phyloP scores from a whole-genome alignment of 2,329 filamentous ascomycete genomes.

The Grosmannia penicillata region DNA sequence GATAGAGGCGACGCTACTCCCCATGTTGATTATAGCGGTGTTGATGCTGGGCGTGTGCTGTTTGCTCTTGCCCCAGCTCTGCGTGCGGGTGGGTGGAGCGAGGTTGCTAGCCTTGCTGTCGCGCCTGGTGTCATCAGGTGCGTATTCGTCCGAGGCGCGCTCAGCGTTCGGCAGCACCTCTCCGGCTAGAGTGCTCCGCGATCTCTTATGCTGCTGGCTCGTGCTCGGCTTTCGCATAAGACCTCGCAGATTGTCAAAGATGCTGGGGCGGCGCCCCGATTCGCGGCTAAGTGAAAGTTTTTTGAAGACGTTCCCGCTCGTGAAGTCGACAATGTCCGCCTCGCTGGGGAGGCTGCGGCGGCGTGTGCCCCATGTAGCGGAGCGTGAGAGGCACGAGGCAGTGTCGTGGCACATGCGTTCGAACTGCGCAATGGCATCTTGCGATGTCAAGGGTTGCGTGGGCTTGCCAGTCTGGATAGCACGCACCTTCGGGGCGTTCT shows the following conservation, averaged over 20 bases:
- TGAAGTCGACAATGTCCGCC: conserved; percentile 43
- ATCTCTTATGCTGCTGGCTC: conserved; percentile 29
- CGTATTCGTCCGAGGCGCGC: conserved; percentile 11
- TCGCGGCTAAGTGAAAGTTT: conserved; percentile 40
- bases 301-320: conserved; percentile 47
- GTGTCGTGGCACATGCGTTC: conserved; percentile 37
- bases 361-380: conserved; percentile 57
- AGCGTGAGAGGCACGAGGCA: conserved; percentile 43
- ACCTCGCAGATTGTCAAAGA: conserved; percentile 35
- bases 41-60: conserved; percentile 41
- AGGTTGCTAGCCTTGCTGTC: conserved; percentile 28
- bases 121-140: conserved; percentile 15
- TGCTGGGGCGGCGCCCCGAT: conserved; percentile 33
- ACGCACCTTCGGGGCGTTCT: conserved; percentile 30
- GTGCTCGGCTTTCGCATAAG: conserved; percentile 35
- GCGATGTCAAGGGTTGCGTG: conserved; percentile 33
- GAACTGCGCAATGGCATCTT: conserved; percentile 38
- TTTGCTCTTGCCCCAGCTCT: conserved; percentile 33
- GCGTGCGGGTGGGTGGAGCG: conserved; percentile 32
- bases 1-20: conserved; percentile 37
- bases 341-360: conserved; percentile 48
- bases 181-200: conserved; percentile 23
- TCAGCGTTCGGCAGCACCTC: conserved; percentile 18
- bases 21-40: conserved; percentile 41
- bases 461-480: no score